Base-by-base conservation (phyloP, 495 filamentous ascomycete genomes). In the Evansstolkia leycettana region DNA sequence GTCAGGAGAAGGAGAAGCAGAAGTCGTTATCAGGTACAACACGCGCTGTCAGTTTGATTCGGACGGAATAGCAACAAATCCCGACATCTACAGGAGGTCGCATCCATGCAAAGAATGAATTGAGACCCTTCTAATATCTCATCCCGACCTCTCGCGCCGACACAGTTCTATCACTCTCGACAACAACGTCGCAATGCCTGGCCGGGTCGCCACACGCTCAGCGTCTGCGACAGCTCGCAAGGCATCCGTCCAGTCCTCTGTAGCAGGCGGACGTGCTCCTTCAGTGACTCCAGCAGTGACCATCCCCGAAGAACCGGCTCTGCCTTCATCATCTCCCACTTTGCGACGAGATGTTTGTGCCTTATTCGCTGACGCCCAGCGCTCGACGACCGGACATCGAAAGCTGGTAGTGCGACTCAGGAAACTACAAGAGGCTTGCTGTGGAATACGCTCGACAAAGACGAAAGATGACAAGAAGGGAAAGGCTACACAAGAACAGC, bases 341-440 rank as follows among this genome's bases (percentile, higher is more conserved):
- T 64, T 95, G 39, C 82, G 88, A 49, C 69, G 65, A 20, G 80
- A 84, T 50, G 73, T 94, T 30, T 84, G 78, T 50, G 55, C 69
- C 41, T 73, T 94, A 17, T 96, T 95, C 49, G 73, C 70, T 31
- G 84, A 94, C 46, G 84, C 89, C 15, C 92, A 96, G 54, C 75
- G 78, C 42, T 84, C 80, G 9, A 88, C 83, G 0, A 85, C 87
- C 0, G 80, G 80, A 1, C 92, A 96, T 50, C 69, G 90, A 17
- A 98, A 96, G 50, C 72, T 94, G 0, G 78, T 80, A 13, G 78
- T 94, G 34, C 86, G 76, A 16, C 65, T 93, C 32, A 75, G 90
- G 37, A 94, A 88, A 46, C 64, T 89, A 13, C 87, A 94, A 45
- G 90, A 96, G 50, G 66, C 76, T 28, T 94, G 85, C 67, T 84